Evolutionary conservation across 2,329 filamentous ascomycete genomes (phyloP), one percentile per base, ranked within the genome.

Genomic region (Neonectria magnoliae): DNA sequence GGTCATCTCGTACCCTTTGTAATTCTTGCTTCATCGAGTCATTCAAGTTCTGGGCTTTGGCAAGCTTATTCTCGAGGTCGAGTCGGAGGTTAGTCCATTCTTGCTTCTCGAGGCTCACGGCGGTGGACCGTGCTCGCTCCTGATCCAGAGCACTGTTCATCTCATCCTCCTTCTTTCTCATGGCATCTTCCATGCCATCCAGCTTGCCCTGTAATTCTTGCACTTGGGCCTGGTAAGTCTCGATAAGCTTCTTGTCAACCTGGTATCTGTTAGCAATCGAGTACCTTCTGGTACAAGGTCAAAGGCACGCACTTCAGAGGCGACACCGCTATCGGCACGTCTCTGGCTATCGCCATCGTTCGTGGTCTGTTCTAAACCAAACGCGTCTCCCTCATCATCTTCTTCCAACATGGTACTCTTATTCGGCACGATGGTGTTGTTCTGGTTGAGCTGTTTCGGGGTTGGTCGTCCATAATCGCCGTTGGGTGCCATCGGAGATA

Each of bases 401-500:
- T 98, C 96, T 78, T 99, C 96, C 1, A 98, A 89, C 90, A 98
- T 94, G 1, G 93, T 98, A 74, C 95, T 97, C 81, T 98, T 99
- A 77, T 98, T 98, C 1, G 96, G 96, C 33, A 98, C 92, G 73
- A 98, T 97, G 0, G 94, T 98, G 76, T 97, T 98, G 76, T 92
- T 95, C 76, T 97, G 94, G 52, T 80, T 81, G 70, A 97, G 94
- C 41, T 94, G 94, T 76, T 97, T 97, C 16, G 93, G 91, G 70
- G 93, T 88, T 5, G 94, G 94, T 50, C 93, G 87, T 45, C 91
- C 90, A 68, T 89, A 91, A 57, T 91, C 89, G 72, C 89, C 88
- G 51, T 85, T 85, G 7, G 83, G 83, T 53, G 87, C 67, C 57
- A 85, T 84, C 8, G 88, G 88, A 11, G 88, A 90, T 11, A 86